These are phyloP conservation scores for Atkinsonella hypoxylon DNA, from an alignment of 2,329 filamentous ascomycete species.

Conservation along the genomic window DNA sequence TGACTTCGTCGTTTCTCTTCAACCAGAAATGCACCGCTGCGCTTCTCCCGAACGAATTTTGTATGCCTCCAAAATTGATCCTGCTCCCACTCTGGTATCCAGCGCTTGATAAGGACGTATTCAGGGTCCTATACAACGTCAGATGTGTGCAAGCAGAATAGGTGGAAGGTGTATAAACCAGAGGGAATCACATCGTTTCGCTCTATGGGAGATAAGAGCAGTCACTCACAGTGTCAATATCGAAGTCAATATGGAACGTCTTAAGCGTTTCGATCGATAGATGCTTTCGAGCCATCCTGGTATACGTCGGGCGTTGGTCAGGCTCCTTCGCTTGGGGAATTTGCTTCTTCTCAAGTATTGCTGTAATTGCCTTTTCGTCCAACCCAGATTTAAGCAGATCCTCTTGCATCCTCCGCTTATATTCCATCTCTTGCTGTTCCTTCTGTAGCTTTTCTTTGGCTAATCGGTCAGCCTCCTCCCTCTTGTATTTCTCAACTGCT, in stretches of 20 bases:
- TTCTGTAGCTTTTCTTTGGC: slow-evolving; percentile 35
- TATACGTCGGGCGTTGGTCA: slow-evolving; percentile 41
- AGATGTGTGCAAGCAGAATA: background rate
- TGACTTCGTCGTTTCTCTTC: slow-evolving; percentile 32
- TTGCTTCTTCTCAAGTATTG: slow-evolving; percentile 46
- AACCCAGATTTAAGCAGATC: slow-evolving; percentile 47
- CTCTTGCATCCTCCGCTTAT: slow-evolving; percentile 42
- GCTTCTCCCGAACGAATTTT: slow-evolving; percentile 46
- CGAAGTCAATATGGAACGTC: slow-evolving; percentile 43
- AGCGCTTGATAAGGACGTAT: slow-evolving; percentile 61
- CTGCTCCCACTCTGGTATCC: slow-evolving; percentile 60
- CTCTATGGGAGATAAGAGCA: too few relatives aligned
- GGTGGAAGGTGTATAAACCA: too few relatives aligned
- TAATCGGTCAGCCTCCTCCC: slow-evolving; percentile 33
- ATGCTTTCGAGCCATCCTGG: slow-evolving; percentile 49
- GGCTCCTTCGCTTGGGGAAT: slow-evolving; percentile 20
- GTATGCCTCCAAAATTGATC: slow-evolving; percentile 64
- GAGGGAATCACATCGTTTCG: too few relatives aligned
- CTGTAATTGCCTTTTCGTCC: slow-evolving; percentile 44
- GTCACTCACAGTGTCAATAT: slow-evolving; percentile 40
- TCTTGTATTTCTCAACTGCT: slow-evolving; percentile 39
- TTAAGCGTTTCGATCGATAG: slow-evolving; percentile 50
- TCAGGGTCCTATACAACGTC: slow-evolving; percentile 42
- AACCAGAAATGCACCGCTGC: slow-evolving; percentile 33
- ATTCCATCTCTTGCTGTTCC: slow-evolving; percentile 40